Base-by-base conservation (phyloP, 2,329 filamentous ascomycete genomes). In the Septoria linicola region DNA sequence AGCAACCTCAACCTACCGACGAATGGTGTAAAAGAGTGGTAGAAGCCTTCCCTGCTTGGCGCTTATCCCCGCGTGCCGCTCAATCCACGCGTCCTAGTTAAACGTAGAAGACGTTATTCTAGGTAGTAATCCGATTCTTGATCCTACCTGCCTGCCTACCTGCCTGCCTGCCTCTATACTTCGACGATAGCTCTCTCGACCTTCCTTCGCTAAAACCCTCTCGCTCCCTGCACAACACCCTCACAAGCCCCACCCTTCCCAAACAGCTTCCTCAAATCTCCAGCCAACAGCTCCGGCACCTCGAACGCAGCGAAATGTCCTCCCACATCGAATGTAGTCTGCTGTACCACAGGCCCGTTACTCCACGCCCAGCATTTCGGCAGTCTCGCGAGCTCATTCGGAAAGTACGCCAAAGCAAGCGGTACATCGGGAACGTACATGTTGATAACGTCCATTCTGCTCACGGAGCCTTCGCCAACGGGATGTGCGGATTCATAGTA, bases 241-340 rank as follows among this genome's bases (percentile, higher is more conserved):
- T 53, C 50, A 17, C 50, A 53, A 42, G 43, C n/a, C 11, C 50
- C 50, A 11, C 44, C 43, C 6, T 32, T 17, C 4, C 37, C 50
- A 20, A 48, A 48, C 17, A 53, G 13, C 30, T 48, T 53, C n/a
- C 23, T 48, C 19, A 53, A 34, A 43, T 53, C 50, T 4, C 43
- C 50, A 13, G 43, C 50, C 8, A 53, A 8, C 37, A 53, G 13
- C 19, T 36, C 51, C 1, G 51, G 51, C 14, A 53, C 51, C 8
- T 53, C 51, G 13, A 49, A 53, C 14, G 51, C 51, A 31, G 45
- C 51, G 27, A 53, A 53, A 42, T 55, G 53, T 1, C 53, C 53
- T 31, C 53, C 53, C 3, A 40, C 48, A 39, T 51, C 39, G n/a
- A 48, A 51, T 6, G 42, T 44, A 13, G n/a, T 55, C 53, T 51